These are phyloP conservation scores for Lolium multiflorum DNA, from an alignment of 176 grass and related monocot species.

Conservation along the genomic window DNA sequence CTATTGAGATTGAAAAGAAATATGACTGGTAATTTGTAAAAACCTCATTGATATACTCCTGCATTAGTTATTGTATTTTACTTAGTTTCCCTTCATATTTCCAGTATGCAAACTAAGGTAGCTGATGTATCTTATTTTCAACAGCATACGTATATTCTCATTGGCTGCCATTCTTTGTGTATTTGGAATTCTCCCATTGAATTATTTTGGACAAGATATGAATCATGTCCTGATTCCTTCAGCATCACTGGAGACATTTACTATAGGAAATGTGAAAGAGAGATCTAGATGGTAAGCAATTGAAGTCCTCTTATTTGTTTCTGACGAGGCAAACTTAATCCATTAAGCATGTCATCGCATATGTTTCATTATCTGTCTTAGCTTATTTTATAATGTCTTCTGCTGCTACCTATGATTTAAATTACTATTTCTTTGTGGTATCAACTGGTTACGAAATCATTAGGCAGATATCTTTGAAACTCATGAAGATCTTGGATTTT, in stretches of 20 bases:
- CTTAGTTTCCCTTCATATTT: conserved; percentile 7
- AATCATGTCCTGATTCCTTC: conserved; percentile 58
- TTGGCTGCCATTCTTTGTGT: conserved; percentile 80
- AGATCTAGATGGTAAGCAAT: conserved; percentile 73
- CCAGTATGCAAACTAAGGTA: conserved; percentile 10
- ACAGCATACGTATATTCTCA: conserved; percentile 93
- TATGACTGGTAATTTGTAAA: not conserved
- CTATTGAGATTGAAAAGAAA: conserved; percentile 19
- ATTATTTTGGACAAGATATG: conserved; percentile 97
- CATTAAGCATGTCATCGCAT: conserved; percentile 1
- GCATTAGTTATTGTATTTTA: not conserved
- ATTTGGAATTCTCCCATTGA: conserved; percentile 85
- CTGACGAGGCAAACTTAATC: conserved; percentile 31
- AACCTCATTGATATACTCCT: conserved; percentile 4
- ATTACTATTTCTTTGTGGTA: conserved; percentile 1
- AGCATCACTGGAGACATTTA: conserved; percentile 84
- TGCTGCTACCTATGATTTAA: conserved; percentile 1
- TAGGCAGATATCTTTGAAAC: not conserved
- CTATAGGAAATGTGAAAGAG: conserved; percentile 73
- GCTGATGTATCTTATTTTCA: conserved; percentile 42
- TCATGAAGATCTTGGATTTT: conserved; percentile 24
- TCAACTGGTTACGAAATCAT: conserved; percentile 6
- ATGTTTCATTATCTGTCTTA: conserved; percentile 5
- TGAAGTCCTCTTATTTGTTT: conserved; percentile 37
- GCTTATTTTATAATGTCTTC: conserved; percentile 9